Evolutionary conservation across 768 basidiomycete genomes (phyloP).

Genomic region (Sarcodon aspratus): DNA sequence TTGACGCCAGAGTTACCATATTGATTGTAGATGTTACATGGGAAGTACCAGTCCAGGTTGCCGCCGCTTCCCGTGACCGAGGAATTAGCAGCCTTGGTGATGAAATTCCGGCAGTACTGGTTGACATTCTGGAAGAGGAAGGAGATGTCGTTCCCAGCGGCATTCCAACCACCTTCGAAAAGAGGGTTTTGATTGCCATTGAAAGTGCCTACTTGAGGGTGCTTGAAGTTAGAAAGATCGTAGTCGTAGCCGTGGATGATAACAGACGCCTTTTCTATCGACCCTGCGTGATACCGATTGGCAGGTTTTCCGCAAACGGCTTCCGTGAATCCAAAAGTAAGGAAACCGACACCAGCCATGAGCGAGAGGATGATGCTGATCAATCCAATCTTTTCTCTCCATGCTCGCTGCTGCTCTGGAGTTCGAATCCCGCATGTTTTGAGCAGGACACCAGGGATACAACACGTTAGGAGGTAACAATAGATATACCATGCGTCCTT

Average conservation of each 20-base stretch:
- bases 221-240: slow-evolving; percentile 79
- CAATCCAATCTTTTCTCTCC: slow-evolving; percentile 97
- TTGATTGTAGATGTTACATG: slow-evolving; percentile 87
- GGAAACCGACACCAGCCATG: slow-evolving; percentile 92
- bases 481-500: slow-evolving; percentile 94
- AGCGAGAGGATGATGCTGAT: slow-evolving; percentile 66
- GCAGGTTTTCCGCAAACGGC: slow-evolving; percentile 85
- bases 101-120: slow-evolving; percentile 66
- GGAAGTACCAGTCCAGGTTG: slow-evolving; percentile 89
- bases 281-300: slow-evolving; percentile 72
- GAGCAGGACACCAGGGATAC: slow-evolving; percentile 72
- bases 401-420: slow-evolving; percentile 90
- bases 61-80: slow-evolving; percentile 55
- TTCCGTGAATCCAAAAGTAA: slow-evolving; percentile 97
- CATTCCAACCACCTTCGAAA: slow-evolving; percentile 60
- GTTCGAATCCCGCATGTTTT: slow-evolving; percentile 74
- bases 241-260: slow-evolving; percentile 94
- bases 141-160: slow-evolving; percentile 81
- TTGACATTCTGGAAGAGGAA: slow-evolving; percentile 95
- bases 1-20: slow-evolving; percentile 51
- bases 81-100: slow-evolving; percentile 60
- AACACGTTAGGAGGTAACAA: slow-evolving; percentile 75
- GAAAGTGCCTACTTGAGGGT: slow-evolving; percentile 67
- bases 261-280: slow-evolving; percentile 66
- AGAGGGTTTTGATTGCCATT: slow-evolving; percentile 80